These are phyloP conservation scores for Phenoliferia sp. DNA, from an alignment of 1,284 basidiomycete genomes.

Conservation along the genomic window DNA sequence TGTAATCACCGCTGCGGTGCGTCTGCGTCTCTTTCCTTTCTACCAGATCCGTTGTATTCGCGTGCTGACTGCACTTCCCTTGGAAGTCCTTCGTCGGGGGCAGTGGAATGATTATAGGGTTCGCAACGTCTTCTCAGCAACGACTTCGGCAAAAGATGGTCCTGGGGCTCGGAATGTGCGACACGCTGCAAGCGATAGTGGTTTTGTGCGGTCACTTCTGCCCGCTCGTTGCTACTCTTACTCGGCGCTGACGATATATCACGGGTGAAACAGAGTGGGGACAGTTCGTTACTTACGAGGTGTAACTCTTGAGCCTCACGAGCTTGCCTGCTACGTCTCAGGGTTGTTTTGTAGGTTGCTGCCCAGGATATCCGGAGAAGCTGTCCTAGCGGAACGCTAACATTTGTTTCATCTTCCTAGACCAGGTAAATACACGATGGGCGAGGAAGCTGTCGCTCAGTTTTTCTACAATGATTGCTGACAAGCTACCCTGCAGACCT, in stretches of 20 bases:
- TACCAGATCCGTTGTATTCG: too few relatives aligned
- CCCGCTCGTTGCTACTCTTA: not conserved
- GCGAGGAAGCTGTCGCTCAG: not conserved
- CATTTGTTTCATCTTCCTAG: not conserved
- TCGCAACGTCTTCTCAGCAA: not conserved
- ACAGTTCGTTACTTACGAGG: not conserved
- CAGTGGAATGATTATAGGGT: not conserved
- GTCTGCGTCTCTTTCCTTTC: too few relatives aligned
- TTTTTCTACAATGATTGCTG: not conserved
- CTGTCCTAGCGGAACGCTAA: not conserved
- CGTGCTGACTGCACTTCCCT: not conserved
- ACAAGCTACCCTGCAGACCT: constrained; percentile 2
- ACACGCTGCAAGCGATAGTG: not conserved
- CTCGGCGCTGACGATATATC: not conserved
- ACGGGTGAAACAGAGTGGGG: not conserved
- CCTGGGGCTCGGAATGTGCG: not conserved
- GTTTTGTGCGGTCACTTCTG: not conserved
- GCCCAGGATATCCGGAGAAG: not conserved
- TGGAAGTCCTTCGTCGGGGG: constrained; percentile 1
- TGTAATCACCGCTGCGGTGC: too few relatives aligned
- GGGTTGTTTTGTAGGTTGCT: not conserved
- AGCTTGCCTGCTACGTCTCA: not conserved
- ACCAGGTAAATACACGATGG: not conserved
- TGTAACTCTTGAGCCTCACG: not conserved
- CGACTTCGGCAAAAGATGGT: constrained; percentile 1